These are phyloP conservation scores for Daedaleopsis sinensis DNA, from an alignment of 768 basidiomycete species.

Conservation along the genomic window DNA sequence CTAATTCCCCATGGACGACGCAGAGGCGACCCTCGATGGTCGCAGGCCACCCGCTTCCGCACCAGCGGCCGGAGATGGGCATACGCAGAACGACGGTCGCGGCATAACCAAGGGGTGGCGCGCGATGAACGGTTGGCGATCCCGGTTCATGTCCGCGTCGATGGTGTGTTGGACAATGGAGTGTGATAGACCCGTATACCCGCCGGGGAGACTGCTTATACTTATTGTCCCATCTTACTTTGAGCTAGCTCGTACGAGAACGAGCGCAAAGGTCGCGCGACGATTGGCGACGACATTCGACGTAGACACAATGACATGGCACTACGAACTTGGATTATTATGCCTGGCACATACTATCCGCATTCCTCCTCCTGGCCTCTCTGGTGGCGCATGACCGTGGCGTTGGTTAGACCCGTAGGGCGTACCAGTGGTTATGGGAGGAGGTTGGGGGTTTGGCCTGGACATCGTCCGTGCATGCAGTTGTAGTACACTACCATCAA, in stretches of 20 bases:
- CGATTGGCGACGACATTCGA: background rate
- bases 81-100: conserved; percentile 15
- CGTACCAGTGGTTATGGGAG: too few species aligned
- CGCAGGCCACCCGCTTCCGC: conserved; percentile 21
- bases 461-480: too few species aligned
- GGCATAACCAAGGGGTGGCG: conserved; percentile 1
- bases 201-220: conserved; percentile 4
- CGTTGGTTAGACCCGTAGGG: too few species aligned
- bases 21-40: conserved; percentile 19
- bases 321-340: background rate
- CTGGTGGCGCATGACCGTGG: too few species aligned
- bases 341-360: too few species aligned
- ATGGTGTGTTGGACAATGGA: background rate
- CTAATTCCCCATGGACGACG: conserved; percentile 1
- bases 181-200: background rate
- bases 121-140: background rate
- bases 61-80: conserved; percentile 9
- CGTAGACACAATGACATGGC: background rate
- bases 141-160: background rate
- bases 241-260: background rate
- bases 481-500: too few species aligned
- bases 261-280: background rate
- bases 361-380: too few species aligned
- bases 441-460: too few species aligned
- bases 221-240: conserved; percentile 1